Evolutionary conservation across 768 basidiomycete species (phyloP).

Genomic region (Psilocybe cubensis): DNA sequence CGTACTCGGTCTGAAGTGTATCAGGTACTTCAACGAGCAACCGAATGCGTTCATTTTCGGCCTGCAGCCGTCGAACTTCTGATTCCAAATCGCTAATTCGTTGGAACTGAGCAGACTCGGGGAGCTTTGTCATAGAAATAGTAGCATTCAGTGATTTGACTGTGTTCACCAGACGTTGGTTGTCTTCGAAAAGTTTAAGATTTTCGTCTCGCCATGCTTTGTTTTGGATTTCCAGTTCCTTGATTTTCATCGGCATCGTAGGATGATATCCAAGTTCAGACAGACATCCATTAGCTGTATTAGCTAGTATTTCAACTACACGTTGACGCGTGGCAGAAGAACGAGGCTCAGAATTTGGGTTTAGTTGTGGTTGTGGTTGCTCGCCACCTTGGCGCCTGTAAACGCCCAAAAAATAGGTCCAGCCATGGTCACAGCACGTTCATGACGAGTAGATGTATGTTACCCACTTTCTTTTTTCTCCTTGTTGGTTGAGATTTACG

Average conservation of each 20-base stretch:
- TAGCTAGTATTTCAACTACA: conserved; percentile 47
- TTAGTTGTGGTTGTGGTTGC: conserved; percentile 5
- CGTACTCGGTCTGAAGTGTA: not conserved
- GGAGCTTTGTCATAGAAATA: conserved; percentile 15
- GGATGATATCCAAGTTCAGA: conserved; percentile 52
- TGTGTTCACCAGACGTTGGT: conserved; percentile 30
- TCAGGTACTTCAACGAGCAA: not conserved
- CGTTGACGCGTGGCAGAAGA: conserved; percentile 31
- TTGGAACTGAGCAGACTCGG: conserved; percentile 23
- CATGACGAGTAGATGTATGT: not conserved
- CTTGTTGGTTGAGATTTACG: conserved; percentile 2
- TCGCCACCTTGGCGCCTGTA: conserved; percentile 10
- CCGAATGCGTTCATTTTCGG: not conserved
- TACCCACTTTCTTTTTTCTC: conserved; percentile 18
- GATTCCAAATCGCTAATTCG: conserved; percentile 24
- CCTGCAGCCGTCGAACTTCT: conserved; percentile 12
- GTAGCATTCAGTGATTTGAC: conserved; percentile 24
- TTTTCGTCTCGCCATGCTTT: conserved; percentile 38
- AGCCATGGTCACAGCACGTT: not conserved
- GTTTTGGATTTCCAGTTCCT: conserved; percentile 35
- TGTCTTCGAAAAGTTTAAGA: conserved; percentile 43
- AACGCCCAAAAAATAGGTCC: not conserved
- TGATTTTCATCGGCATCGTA: conserved; percentile 40
- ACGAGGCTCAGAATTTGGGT: not conserved
- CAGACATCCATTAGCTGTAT: conserved; percentile 48